Evolutionary conservation across 257 asterid species (phyloP).

Genomic region (Eucommia ulmoides): DNA sequence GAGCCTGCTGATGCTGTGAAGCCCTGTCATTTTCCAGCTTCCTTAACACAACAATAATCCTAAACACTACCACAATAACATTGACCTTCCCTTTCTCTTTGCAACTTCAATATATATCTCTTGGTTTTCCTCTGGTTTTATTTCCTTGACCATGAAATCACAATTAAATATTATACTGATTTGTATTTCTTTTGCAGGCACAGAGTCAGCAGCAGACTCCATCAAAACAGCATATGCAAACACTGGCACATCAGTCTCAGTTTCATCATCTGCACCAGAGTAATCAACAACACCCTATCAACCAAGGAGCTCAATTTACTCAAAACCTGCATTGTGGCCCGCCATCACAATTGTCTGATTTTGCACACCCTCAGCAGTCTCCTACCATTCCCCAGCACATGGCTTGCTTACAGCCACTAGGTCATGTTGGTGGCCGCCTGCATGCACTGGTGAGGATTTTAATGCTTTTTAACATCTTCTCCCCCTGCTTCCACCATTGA

Average conservation of each 20-base stretch:
- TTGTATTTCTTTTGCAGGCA: constrained; percentile 8
- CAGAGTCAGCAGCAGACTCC: constrained; percentile 52
- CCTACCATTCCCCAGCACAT: constrained; percentile 52
- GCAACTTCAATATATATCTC: too few relatives aligned
- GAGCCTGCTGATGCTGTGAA: too few relatives aligned
- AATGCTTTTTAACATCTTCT: too few relatives aligned
- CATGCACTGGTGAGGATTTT: constrained; percentile 52
- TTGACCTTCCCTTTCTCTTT: too few relatives aligned
- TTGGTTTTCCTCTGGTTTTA: too few relatives aligned
- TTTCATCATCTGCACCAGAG: constrained; percentile 54
- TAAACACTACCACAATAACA: too few relatives aligned
- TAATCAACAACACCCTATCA: constrained; percentile 54
- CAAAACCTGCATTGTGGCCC: constrained; percentile 68
- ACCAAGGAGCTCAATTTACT: constrained; percentile 50
- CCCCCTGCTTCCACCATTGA: too few relatives aligned
- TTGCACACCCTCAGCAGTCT: constrained; percentile 63
- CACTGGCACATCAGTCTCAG: constrained; percentile 46
- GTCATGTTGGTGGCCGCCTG: constrained; percentile 71
- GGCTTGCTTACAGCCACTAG: constrained; percentile 55
- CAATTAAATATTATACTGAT: too few relatives aligned
- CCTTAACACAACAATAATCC: too few relatives aligned
- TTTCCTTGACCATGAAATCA: too few relatives aligned
- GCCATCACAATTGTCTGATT: constrained; percentile 60
- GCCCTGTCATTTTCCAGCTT: too few relatives aligned
- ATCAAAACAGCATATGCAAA: constrained; percentile 57